Conservation (phyloP, 179 eudicot species). For the Beta corolliflora region DNA sequence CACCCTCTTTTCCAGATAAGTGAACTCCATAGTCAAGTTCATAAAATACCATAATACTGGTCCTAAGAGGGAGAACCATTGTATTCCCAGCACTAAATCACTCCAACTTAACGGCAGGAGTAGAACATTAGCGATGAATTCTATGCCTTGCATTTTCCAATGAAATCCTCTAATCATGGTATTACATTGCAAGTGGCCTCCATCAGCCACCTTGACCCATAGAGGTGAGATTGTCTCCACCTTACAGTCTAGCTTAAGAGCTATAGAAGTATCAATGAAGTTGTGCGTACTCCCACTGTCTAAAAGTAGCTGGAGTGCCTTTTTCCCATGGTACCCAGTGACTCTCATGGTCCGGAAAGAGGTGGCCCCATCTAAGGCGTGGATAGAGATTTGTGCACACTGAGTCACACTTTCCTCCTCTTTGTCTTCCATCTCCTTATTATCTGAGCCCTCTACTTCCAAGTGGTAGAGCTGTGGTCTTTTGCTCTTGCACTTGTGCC, state of each 20-base stretch:
- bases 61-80: not conserved
- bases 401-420: no score
- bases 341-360: not conserved
- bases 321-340: not conserved
- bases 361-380: not conserved
- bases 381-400: not conserved
- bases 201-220: constrained; percentile 2
- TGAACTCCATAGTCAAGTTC: no score
- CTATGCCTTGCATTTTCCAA: not conserved
- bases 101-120: not conserved
- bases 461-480: not conserved
- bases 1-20: no score
- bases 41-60: no score
- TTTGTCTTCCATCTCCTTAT: not conserved
- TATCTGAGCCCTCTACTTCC: not conserved
- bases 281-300: not conserved
- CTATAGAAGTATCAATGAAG: not conserved
- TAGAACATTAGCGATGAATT: not conserved
- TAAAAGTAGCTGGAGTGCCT: not conserved
- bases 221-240: not conserved
- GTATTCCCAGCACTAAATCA: not conserved
- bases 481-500: not conserved
- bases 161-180: not conserved
- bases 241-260: not conserved
- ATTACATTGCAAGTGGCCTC: not conserved